Evolutionary conservation across 176 grass and related monocot genomes (phyloP).

Genomic region (Cenchrus purpureus): DNA sequence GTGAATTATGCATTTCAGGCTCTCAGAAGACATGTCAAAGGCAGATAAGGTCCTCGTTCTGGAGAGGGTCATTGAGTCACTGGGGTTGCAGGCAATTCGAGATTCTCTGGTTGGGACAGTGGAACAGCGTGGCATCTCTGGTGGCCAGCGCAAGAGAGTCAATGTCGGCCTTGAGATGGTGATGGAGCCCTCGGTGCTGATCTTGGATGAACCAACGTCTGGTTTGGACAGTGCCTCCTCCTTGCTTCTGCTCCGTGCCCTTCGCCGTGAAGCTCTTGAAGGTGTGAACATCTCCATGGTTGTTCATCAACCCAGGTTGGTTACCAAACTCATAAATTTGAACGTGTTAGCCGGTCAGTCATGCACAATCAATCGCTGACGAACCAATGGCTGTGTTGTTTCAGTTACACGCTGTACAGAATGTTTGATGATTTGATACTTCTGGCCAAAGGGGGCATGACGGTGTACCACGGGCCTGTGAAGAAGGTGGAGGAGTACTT

Average conservation of each 20-base stretch:
- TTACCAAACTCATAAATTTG: neutral
- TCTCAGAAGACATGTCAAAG: constrained; percentile 89
- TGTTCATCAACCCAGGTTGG: constrained; percentile 96
- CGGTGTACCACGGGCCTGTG: constrained; percentile 85
- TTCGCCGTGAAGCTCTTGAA: constrained; percentile 86
- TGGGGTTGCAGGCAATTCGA: constrained; percentile 84
- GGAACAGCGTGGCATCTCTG: constrained; percentile 90
- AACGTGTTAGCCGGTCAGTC: neutral
- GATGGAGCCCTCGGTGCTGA: constrained; percentile 93
- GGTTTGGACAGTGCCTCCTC: constrained; percentile 98
- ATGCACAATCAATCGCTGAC: neutral
- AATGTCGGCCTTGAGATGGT: constrained; percentile 98
- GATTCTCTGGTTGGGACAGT: constrained; percentile 90
- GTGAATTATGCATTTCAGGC: constrained; percentile 52
- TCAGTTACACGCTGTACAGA: constrained; percentile 79
- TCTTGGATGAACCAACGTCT: constrained; percentile 92
- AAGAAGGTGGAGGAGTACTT: constrained; percentile 96
- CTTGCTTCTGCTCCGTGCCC: constrained; percentile 78
- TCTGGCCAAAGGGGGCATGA: constrained; percentile 88
- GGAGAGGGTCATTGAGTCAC: constrained; percentile 90
- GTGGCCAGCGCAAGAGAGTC: constrained; percentile 91
- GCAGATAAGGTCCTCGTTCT: constrained; percentile 94
- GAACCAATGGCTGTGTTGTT: constrained; percentile 2
- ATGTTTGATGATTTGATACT: constrained; percentile 95
- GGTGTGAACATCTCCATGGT: constrained; percentile 99